Evolutionary conservation across 371 early-diverging fungal genomes (phyloP).

Genomic region (Phascolomyces articulosus): DNA sequence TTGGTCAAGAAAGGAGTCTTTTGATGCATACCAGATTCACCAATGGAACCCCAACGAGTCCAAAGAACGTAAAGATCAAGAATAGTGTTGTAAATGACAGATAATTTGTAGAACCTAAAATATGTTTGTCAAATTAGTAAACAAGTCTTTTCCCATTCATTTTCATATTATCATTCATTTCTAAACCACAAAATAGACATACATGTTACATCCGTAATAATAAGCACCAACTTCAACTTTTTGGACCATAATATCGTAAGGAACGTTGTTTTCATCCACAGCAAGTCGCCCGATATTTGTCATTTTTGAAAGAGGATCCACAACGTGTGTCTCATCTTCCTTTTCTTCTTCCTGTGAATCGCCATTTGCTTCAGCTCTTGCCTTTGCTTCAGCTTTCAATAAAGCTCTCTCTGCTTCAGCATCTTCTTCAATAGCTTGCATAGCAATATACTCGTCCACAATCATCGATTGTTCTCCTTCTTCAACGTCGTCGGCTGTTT

Average conservation of each 20-base stretch:
- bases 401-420: conserved; percentile 47
- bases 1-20: conserved; percentile 55
- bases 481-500: neutral
- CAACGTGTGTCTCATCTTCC: conserved; percentile 3
- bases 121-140: no score
- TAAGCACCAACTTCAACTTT: conserved; percentile 47
- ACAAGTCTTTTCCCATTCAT: no score
- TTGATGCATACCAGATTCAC: conserved; percentile 59
- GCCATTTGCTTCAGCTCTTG: neutral
- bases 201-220: conserved; percentile 39
- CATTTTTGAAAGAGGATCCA: conserved; percentile 43
- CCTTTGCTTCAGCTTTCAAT: conserved; percentile 24
- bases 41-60: conserved; percentile 63
- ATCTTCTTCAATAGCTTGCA: conserved; percentile 35
- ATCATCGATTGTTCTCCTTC: conserved; percentile 12
- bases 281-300: conserved; percentile 41
- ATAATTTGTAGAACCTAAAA: conserved; percentile 67
- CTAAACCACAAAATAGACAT: neutral
- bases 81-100: conserved; percentile 51
- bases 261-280: conserved; percentile 31
- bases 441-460: conserved; percentile 29
- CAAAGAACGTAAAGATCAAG: conserved; percentile 57
- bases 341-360: conserved; percentile 4
- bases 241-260: conserved; percentile 53
- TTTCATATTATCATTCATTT: no score